phyloP scores from a whole-genome alignment of 331 rosid species.

The Quercus tomentella region DNA sequence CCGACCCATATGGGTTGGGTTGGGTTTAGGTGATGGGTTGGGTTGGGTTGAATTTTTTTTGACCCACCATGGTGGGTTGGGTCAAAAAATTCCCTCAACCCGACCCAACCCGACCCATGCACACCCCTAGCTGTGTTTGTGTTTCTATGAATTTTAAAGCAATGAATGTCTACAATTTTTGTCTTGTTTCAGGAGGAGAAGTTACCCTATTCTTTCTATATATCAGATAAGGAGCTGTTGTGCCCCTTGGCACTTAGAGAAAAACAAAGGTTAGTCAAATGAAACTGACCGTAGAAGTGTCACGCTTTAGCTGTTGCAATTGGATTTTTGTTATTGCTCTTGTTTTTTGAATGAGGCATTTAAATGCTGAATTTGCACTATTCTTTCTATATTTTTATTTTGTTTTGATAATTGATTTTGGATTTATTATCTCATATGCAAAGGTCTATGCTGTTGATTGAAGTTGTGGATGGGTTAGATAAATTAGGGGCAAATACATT shows the following conservation, averaged over 20 bases:
- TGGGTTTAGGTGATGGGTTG: too few relatives aligned
- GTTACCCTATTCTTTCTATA: conserved; percentile 78
- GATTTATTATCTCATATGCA: not conserved
- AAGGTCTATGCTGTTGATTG: conserved; percentile 92
- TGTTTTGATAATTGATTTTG: too few relatives aligned
- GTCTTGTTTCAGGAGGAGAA: conserved; percentile 68
- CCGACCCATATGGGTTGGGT: too few relatives aligned
- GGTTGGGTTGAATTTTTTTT: too few relatives aligned
- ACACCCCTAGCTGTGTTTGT: not conserved
- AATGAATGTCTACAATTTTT: not conserved
- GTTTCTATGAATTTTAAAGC: not conserved
- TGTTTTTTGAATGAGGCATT: not conserved
- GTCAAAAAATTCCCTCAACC: too few relatives aligned
- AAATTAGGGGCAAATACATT: not conserved
- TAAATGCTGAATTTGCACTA: not conserved
- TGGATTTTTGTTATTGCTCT: not conserved
- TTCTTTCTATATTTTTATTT: too few relatives aligned
- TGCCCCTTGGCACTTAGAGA: conserved; percentile 74
- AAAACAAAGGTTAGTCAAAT: conserved; percentile 58
- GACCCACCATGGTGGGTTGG: too few relatives aligned
- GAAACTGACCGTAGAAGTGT: not conserved
- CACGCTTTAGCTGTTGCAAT: not conserved
- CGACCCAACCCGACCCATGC: too few relatives aligned
- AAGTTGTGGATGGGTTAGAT: conserved; percentile 93
- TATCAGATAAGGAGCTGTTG: conserved; percentile 74